Base-by-base conservation (phyloP, 2,329 filamentous ascomycete genomes). In the Epichloe typhina region DNA sequence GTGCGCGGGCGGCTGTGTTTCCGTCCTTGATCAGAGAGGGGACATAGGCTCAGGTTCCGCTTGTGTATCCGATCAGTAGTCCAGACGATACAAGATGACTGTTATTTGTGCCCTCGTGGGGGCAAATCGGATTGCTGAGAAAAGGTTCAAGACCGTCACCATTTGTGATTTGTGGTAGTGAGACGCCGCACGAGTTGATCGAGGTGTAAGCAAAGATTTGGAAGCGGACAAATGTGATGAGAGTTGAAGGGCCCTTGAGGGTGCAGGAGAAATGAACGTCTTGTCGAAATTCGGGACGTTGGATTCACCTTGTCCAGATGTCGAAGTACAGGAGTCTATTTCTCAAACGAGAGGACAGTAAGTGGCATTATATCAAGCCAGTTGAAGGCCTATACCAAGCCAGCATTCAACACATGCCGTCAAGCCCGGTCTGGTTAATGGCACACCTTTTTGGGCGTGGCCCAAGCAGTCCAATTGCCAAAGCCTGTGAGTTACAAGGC, bases 121-220 rank as follows among this genome's bases (percentile, higher is more conserved):
- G 12, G 26, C 47, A 49, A 36, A 41, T 42, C 39, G 47, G 39
- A 49, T 42, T 15, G 38, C 47, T 42, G 47, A 49, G 31, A 42
- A 3, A n/a, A n/a, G 12, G 26, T 19, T 49, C 8, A 42, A 21
- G 19, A 15, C 15, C 23, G 26, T 49, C 31, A 43, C 37, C 31
- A 43, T n/a, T 19, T 42, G 17, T 19, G 17, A 19, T 19, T 19
- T 19, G 39, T 42, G 46, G 36, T 21, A 33, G 47, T 36, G 38
- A n/a, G 26, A 49, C 47, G 21, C 12, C 31, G 36, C 47, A 42
- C 39, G 26, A 42, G 17, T 42, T 9, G 26, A 43, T 49, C 38
- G 9, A 49, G 31, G 26, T 36, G 19, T n/a, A 31, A 42, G 31
- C 2, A 43, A 43, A 42, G 6, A 3, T 23, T 19, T 8, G 19